Percentiles rank a stretch among this genome's conserved stretches.
Evolutionary conservation across 2,329 filamentous ascomycete genomes (phyloP).

Genomic region (Pestalotiopsis sp.): DNA sequence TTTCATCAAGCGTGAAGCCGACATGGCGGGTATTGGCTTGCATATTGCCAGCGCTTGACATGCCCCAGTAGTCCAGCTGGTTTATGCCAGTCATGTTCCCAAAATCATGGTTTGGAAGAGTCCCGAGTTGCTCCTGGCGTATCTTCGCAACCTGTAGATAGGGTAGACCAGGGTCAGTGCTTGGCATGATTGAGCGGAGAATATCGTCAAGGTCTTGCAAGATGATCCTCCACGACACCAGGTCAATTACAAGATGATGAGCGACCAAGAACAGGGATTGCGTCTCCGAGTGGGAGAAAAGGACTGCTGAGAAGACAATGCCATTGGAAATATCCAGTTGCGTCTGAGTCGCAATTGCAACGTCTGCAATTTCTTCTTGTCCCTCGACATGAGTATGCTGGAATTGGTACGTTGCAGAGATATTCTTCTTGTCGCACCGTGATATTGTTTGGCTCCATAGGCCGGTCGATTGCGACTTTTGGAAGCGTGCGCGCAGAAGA

Average conservation of each 20-base stretch:
- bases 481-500: constrained; percentile 36
- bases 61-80: neutral
- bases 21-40: neutral
- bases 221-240: constrained; percentile 46
- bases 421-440: neutral
- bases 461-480: neutral
- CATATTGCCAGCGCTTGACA: neutral
- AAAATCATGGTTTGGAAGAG: constrained; percentile 36
- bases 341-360: neutral
- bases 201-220: constrained; percentile 41
- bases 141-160: constrained; percentile 24
- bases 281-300: constrained; percentile 18
- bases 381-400: neutral
- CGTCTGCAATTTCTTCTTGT: neutral
- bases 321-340: constrained; percentile 22
- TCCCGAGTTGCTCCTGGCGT: constrained; percentile 15
- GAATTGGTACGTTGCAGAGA: neutral
- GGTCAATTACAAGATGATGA: constrained; percentile 41
- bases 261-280: constrained; percentile 31
- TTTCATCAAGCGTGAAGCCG: constrained; percentile 4
- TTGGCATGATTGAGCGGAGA: neutral
- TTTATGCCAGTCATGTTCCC: neutral
- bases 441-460: constrained; percentile 1
- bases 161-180: neutral
- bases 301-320: constrained; percentile 23